Evolutionary conservation across 768 basidiomycete genomes (phyloP).

Genomic region (Hebeloma cylindrosporum): DNA sequence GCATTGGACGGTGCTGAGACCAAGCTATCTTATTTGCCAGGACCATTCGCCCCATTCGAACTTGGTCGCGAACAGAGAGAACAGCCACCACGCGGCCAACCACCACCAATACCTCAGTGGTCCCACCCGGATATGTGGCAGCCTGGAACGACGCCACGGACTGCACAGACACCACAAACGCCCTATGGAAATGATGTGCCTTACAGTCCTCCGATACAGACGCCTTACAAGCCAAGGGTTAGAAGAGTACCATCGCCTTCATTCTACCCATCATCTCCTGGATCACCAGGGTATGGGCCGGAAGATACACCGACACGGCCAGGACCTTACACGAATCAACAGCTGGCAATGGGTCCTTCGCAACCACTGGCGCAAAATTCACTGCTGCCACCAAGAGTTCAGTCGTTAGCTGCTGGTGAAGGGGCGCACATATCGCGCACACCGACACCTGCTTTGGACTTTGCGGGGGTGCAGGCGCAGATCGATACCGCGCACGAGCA

Average conservation of each 20-base stretch:
- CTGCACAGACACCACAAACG: conserved; percentile 40
- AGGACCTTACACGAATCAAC: conserved; percentile 47
- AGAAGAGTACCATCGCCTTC: conserved; percentile 51
- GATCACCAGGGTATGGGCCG: conserved; percentile 35
- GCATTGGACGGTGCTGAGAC: conserved; percentile 74
- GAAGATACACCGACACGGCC: conserved; percentile 56
- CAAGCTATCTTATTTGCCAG: conserved; percentile 62
- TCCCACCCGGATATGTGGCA: conserved; percentile 36
- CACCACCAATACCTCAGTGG: conserved; percentile 38
- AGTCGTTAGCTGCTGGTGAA: conserved; percentile 34
- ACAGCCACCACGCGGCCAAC: conserved; percentile 19
- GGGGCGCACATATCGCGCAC: conserved; percentile 59
- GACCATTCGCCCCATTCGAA: conserved; percentile 70
- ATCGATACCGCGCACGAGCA: conserved; percentile 78
- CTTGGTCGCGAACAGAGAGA: conserved; percentile 51
- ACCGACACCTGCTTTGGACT: conserved; percentile 67
- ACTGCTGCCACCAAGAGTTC: conserved; percentile 46
- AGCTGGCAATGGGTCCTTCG: conserved; percentile 50
- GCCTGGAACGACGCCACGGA: conserved; percentile 16
- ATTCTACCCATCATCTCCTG: conserved; percentile 33
- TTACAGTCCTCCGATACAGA: conserved; percentile 45
- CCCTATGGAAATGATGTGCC: conserved; percentile 34
- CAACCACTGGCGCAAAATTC: conserved; percentile 37
- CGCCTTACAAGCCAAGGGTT: conserved; percentile 76
- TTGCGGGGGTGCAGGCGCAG: conserved; percentile 68